phyloP scores from a whole-genome alignment of 1,139 yeast species.

The Saccharomyces hybrid region DNA sequence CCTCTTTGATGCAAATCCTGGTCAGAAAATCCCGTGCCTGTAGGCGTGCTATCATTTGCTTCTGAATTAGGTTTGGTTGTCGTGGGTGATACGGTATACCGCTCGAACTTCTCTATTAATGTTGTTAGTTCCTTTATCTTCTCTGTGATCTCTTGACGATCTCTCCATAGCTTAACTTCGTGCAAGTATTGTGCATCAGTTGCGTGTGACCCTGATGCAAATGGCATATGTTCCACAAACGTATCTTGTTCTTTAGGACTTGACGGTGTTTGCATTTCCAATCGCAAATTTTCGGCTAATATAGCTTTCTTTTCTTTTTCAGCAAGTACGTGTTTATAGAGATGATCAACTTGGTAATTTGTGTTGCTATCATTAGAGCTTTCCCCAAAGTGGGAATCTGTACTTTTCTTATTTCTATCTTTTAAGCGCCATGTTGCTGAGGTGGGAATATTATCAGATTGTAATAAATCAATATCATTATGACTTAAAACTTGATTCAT shows the following conservation, averaged over 20 bases:
- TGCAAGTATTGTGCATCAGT: neutral
- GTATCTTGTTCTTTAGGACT: neutral
- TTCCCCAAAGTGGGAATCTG: neutral
- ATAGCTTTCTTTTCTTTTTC: neutral
- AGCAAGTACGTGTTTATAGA: conserved; percentile 3
- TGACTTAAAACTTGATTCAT: neutral
- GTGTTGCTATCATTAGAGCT: neutral
- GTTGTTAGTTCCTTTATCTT: conserved; percentile 9
- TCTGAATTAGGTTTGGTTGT: conserved; percentile 1
- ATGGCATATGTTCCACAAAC: neutral
- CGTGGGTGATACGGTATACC: conserved; percentile 6
- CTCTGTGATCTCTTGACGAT: conserved; percentile 6
- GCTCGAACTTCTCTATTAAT: conserved; percentile 7
- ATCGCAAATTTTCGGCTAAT: neutral
- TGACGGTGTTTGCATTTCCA: conserved; percentile 4
- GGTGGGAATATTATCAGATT: neutral
- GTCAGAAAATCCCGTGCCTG: neutral
- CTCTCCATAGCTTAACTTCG: neutral
- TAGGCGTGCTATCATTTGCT: no score
- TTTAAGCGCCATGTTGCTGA: neutral
- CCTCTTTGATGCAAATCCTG: neutral
- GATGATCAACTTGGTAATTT: conserved; percentile 2
- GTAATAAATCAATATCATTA: conserved; percentile 1
- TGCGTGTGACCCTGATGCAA: no score
- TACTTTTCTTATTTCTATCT: neutral